These are phyloP conservation scores for Coniochaeta ligniaria DNA, from an alignment of 2,329 filamentous ascomycete species.

Conservation along the genomic window DNA sequence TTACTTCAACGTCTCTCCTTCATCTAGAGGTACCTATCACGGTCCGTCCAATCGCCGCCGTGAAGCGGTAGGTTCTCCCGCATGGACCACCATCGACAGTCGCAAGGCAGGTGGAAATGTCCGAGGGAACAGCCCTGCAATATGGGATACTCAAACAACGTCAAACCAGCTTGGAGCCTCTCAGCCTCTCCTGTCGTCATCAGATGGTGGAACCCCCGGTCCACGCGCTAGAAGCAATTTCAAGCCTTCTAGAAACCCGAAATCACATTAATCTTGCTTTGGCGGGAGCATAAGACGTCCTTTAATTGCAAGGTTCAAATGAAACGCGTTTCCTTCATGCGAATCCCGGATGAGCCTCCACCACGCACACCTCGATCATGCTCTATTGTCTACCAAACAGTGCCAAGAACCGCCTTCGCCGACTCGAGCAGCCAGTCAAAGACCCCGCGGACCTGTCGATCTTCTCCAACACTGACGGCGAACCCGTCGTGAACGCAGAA, in stretches of 20 bases:
- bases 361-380: slow-evolving; percentile 5
- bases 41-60: neutral
- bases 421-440: neutral
- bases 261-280: slow-evolving; percentile 18
- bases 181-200: neutral
- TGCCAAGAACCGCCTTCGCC: slow-evolving; percentile 2
- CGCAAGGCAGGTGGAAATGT: neutral
- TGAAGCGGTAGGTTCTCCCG: neutral
- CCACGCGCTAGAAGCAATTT: slow-evolving; percentile 25
- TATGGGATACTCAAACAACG: neutral
- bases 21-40: too few relatives aligned
- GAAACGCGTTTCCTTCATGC: slow-evolving; percentile 40
- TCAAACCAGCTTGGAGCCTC: neutral
- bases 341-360: slow-evolving; percentile 22
- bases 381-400: slow-evolving; percentile 1
- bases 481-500: neutral
- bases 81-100: neutral
- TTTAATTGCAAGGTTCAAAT: slow-evolving; percentile 40
- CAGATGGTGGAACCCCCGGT: slow-evolving; percentile 3
- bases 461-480: neutral
- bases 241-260: slow-evolving; percentile 27
- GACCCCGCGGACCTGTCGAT: neutral
- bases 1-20: neutral
- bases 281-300: slow-evolving; percentile 34
- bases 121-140: neutral